These are phyloP conservation scores for Glycine tomentella DNA, from an alignment of 306 rosid species.

Conservation along the genomic window DNA sequence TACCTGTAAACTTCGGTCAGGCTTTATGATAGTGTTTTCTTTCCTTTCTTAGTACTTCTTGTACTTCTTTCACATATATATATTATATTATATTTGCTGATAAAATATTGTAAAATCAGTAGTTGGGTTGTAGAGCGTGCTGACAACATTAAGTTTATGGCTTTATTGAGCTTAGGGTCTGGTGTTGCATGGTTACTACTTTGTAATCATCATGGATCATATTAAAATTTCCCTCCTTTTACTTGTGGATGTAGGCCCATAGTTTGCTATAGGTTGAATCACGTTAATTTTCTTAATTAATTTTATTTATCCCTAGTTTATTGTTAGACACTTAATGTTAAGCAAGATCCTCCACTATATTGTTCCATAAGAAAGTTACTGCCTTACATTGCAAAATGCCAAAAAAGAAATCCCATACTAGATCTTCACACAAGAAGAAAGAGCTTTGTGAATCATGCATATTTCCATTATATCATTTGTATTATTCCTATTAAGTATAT, in stretches of 20 bases:
- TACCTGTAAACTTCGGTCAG: too few relatives aligned
- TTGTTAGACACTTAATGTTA: constrained; percentile 7
- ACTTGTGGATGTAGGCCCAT: constrained; percentile 18
- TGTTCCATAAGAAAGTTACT: constrained; percentile 25
- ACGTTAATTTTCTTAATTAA: neutral
- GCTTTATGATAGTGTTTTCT: too few relatives aligned
- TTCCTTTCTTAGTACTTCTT: too few relatives aligned
- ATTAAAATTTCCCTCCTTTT: neutral
- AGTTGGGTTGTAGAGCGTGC: constrained; percentile 16
- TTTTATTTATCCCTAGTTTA: constrained; percentile 1
- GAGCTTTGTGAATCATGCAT: constrained; percentile 30
- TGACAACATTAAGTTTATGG: constrained; percentile 1
- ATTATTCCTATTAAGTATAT: constrained; percentile 16
- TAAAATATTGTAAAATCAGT: constrained; percentile 32
- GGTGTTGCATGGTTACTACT: neutral
- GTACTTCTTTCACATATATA: too few relatives aligned
- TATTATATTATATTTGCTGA: too few relatives aligned
- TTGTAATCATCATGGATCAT: neutral
- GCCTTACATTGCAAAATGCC: constrained; percentile 8
- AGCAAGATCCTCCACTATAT: neutral
- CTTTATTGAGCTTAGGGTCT: constrained; percentile 33
- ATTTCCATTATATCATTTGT: constrained; percentile 22
- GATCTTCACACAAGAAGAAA: constrained; percentile 28
- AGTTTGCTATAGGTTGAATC: constrained; percentile 21
- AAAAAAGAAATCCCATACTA: constrained; percentile 6